Base-by-base conservation (phyloP, 1,284 basidiomycete species). In the Xerocomus amazonicus region DNA sequence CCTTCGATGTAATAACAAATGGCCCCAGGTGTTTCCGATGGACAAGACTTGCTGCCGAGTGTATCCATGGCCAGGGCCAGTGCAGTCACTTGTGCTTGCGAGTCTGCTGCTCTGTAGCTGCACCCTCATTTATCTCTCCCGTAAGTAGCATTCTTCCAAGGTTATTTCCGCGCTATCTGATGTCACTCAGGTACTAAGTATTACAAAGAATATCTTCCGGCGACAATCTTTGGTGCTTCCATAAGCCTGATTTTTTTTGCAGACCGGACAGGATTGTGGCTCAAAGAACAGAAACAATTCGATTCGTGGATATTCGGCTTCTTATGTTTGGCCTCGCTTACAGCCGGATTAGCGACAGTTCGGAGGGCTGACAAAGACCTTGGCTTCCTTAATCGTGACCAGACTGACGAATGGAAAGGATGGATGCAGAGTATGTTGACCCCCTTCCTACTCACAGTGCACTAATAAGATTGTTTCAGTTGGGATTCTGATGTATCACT, bases 341-440 rank as follows among this genome's bases (percentile, higher is more conserved):
- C 63, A 9, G 68, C 76, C 9, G 92, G 91, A 7, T 61, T 92
- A 34, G 69, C 67, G 8, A 90, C 85, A 0, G 70, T 89, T 52
- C 84, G 82, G 62, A 80, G 79, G 19, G 78, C 74, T 23, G 87
- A 89, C 57, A 90, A 88, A 59, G 91, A 95, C 63, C 70, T 88
- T 43, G 92, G 92, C 0, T 90, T 93, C 68, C 71, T 95, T 57
- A 94, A 92, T 61, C 77, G 92, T 46, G 90, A 93, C 46, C 90
- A 95, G 67, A 94, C 91, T 0, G 91, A 96, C 60, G 92, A 96
- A 69, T 93, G 90, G 90, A 95, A 95, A 67, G 92, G 92, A 1
- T 95, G 92, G 92, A 96, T 96, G 92, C 92, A 95, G 73, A 77
- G 90, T 91, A 63, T 51, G 84, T 54, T 9, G 17, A 23, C 19